Evolutionary conservation across 1,284 basidiomycete species (phyloP).

Genomic region (Entoloma clypeatum): DNA sequence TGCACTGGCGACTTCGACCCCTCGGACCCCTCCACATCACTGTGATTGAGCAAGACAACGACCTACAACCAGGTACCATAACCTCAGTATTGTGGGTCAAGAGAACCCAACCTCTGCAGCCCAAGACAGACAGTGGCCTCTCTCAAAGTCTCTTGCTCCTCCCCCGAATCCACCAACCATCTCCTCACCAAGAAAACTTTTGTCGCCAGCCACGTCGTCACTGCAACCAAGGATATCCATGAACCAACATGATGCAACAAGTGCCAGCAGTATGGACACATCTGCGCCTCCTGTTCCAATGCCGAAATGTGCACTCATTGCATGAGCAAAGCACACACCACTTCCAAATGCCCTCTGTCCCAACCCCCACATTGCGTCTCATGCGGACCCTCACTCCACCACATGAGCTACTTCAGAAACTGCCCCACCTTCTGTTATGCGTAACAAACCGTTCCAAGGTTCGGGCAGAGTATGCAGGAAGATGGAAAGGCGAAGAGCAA

Average conservation of each 20-base stretch:
- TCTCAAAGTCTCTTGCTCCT: not conserved
- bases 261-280: not conserved
- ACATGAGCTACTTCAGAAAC: not conserved
- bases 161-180: not conserved
- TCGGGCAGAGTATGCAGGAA: no score
- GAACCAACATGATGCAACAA: not conserved
- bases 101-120: not conserved
- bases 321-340: no score
- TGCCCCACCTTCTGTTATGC: constrained; percentile 8
- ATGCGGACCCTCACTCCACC: not conserved
- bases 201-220: not conserved
- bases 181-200: not conserved
- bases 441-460: no score
- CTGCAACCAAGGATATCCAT: not conserved
- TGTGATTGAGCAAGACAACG: not conserved
- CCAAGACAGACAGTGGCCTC: not conserved
- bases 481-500: no score
- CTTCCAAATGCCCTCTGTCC: not conserved
- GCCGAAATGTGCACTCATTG: not conserved
- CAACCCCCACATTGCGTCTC: not conserved
- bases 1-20: not conserved
- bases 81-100: not conserved
- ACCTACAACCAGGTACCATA: not conserved
- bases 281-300: not conserved
- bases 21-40: not conserved